A percentile compares a stretch with the other conserved stretches of the same genome.
phyloP scores from a whole-genome alignment of 768 basidiomycete species.

The Rhizopogon roseolus region DNA sequence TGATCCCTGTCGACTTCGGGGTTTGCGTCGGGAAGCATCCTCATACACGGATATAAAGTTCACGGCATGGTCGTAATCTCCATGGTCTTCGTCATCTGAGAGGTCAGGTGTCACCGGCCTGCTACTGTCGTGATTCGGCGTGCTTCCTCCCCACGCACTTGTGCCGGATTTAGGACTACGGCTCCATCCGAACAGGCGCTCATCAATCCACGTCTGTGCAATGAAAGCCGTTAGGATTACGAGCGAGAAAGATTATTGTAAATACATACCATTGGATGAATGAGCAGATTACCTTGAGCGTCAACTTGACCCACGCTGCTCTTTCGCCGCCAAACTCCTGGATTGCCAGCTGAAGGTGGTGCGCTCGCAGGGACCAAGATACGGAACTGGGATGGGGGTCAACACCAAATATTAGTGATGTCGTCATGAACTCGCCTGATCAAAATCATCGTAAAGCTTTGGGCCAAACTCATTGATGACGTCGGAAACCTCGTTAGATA shows the following conservation, averaged over 20 bases:
- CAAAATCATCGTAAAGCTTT: conserved; percentile 80
- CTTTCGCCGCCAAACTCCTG: conserved; percentile 77
- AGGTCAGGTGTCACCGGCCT: conserved; percentile 66
- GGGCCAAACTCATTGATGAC: conserved; percentile 89
- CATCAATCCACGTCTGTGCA: conserved; percentile 79
- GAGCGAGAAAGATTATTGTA: conserved; percentile 4
- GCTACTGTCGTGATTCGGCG: conserved; percentile 53
- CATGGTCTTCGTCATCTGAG: conserved; percentile 83
- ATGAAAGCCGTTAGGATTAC: neutral
- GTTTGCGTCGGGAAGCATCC: conserved; percentile 37
- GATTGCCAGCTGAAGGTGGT: conserved; percentile 71
- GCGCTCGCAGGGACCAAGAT: conserved; percentile 79
- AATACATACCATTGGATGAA: conserved; percentile 75
- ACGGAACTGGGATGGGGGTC: conserved; percentile 46
- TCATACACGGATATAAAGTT: conserved; percentile 54
- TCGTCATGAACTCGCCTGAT: conserved; percentile 46
- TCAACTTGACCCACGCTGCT: conserved; percentile 80
- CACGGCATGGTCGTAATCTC: conserved; percentile 89
- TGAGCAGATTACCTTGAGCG: conserved; percentile 77
- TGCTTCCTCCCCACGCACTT: conserved; percentile 74
- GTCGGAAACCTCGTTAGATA: conserved; percentile 81
- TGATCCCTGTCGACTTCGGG: conserved; percentile 62
- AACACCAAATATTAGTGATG: conserved; percentile 1
- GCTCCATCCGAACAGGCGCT: conserved; percentile 91
- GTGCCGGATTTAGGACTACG: conserved; percentile 74